phyloP scores from a whole-genome alignment of 2,329 filamentous ascomycete genomes.

The Venturia asperata region DNA sequence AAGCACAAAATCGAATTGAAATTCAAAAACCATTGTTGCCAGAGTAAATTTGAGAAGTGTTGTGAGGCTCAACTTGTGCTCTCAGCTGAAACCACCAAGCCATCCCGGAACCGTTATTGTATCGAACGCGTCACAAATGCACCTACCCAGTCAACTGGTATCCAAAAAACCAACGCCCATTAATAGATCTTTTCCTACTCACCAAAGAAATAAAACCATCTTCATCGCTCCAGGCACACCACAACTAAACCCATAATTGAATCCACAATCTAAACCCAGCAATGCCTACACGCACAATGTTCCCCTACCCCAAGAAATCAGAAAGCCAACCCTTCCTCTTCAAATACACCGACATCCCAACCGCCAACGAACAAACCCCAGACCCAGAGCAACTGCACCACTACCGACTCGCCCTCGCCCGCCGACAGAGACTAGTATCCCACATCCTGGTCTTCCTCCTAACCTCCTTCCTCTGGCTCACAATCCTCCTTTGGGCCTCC shows the following conservation, averaged over 20 bases:
- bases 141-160: too few relatives aligned
- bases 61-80: not conserved
- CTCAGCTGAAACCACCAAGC: not conserved
- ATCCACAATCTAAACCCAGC: too few relatives aligned
- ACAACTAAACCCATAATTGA: not conserved
- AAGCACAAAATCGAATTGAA: not conserved
- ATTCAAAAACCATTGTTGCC: not conserved
- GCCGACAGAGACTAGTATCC: not conserved
- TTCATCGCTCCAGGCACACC: not conserved
- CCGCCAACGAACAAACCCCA: not conserved
- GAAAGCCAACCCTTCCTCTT: slow-evolving; percentile 15
- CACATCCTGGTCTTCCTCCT: slow-evolving; percentile 16
- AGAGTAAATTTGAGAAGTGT: not conserved
- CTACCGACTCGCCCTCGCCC: not conserved
- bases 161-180: not conserved
- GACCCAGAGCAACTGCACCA: not conserved
- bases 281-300: not conserved
- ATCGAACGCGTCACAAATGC: slow-evolving; percentile 1
- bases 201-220: not conserved
- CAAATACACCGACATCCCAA: slow-evolving; percentile 3
- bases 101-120: not conserved
- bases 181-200: too few relatives aligned
- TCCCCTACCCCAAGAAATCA: not conserved
- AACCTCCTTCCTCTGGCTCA: slow-evolving; percentile 16
- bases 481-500: not conserved